Conservation (phyloP, 1,139 yeast genomes). For the Suhomyces bolitotheri region DNA sequence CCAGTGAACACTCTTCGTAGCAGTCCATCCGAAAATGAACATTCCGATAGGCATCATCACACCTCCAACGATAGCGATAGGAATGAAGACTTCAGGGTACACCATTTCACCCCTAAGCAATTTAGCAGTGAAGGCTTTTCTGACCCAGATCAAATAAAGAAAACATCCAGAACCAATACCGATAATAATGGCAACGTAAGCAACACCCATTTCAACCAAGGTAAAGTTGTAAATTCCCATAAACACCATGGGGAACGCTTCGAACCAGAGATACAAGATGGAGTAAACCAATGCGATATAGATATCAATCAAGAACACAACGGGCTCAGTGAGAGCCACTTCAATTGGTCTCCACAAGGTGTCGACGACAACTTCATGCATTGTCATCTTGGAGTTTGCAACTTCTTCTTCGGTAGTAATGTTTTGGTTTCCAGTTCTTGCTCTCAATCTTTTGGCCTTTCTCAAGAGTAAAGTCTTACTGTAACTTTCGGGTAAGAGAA, state of each 20-base stretch:
- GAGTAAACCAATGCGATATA: constrained; percentile 58
- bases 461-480: constrained; percentile 35
- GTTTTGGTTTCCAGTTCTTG: constrained; percentile 32
- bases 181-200: constrained; percentile 45
- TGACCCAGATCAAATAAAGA: constrained; percentile 26
- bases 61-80: constrained; percentile 46
- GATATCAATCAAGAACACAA: constrained; percentile 46
- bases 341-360: constrained; percentile 52
- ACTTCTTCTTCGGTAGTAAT: constrained; percentile 32
- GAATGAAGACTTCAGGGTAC: constrained; percentile 43
- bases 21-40: constrained; percentile 54
- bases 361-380: constrained; percentile 30
- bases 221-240: constrained; percentile 46
- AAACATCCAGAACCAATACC: constrained; percentile 39
- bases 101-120: constrained; percentile 24
- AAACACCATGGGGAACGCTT: constrained; percentile 61
- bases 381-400: constrained; percentile 22
- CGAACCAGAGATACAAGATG: constrained; percentile 57
- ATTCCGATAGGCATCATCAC: constrained; percentile 44
- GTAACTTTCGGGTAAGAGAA: constrained; percentile 37
- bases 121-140: constrained; percentile 25
- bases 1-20: constrained; percentile 42
- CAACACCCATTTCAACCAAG: constrained; percentile 46
- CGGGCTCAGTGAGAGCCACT: constrained; percentile 44
- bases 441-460: constrained; percentile 38